Evolutionary conservation across 2,329 filamentous ascomycete genomes (phyloP).

Genomic region (Mycosphaerelloides madeirae): DNA sequence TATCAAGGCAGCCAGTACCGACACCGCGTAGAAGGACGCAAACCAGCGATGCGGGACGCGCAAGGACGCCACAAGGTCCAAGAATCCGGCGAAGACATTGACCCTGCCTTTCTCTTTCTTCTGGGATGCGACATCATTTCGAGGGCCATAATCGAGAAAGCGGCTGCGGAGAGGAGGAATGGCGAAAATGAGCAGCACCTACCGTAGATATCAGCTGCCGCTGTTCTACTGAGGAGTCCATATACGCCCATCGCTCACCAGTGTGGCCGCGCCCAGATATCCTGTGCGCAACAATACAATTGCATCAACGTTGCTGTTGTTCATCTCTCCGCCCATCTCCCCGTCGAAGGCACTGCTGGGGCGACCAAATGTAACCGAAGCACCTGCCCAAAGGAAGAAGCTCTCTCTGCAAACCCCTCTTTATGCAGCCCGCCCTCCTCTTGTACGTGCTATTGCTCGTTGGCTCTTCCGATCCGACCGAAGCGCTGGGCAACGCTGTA

Average conservation of each 20-base stretch:
- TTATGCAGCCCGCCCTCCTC: not conserved
- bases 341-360: not conserved
- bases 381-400: not conserved
- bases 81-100: constrained; percentile 3
- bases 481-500: no score
- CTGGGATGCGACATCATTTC: constrained; percentile 27
- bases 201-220: constrained; percentile 13
- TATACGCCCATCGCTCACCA: constrained; percentile 18
- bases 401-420: constrained; percentile 1
- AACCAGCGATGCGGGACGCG: constrained; percentile 88
- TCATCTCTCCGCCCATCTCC: not conserved
- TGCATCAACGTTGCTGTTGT: constrained; percentile 8
- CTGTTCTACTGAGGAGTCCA: no score
- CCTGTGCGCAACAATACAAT: constrained; percentile 13
- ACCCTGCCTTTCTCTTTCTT: not conserved
- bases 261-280: constrained; percentile 17
- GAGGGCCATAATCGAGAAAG: constrained; percentile 58
- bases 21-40: constrained; percentile 76
- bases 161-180: constrained; percentile 49
- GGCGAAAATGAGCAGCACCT: constrained; percentile 50
- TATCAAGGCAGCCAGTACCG: constrained; percentile 63
- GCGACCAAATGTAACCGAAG: not conserved
- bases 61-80: constrained; percentile 48
- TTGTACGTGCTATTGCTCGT: no score
- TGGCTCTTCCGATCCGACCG: no score